Base-by-base conservation (phyloP, 2,329 filamentous ascomycete species). In the Colletotrichum sp. region DNA sequence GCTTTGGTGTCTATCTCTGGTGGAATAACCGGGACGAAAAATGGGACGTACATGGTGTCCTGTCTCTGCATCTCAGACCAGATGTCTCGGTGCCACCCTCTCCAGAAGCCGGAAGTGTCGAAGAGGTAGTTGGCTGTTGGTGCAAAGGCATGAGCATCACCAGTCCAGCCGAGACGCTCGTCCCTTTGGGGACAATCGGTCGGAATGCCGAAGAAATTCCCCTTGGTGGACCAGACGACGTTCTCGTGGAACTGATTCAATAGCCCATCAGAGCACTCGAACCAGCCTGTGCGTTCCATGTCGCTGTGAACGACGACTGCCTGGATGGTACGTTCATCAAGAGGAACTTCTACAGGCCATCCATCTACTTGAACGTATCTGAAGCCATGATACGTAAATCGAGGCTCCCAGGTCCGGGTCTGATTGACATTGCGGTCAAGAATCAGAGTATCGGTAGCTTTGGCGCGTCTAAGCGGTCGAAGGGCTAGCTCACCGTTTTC, bases 131-230 rank as follows among this genome's bases (percentile, higher is more conserved):
- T 88, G 0, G 89, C 86, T 0, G 89, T 88, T 0, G 88, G 87
- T 1, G 84, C 82, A 76, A 92, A 92, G 1, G 86, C 85, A 44
- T 87, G 87, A 18, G 85, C 82, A 77, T 90, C 88, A 15, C 90
- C 88, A 1, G 87, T 89, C 90, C 90, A 90, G 28, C 88, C 87
- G 7, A 91, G 80, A 0, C 89, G 84, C 80, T 91, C 89, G 72
- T 92, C 89, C 2, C 89, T 84, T 76, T 91, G 89, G 0, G 90
- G 90, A 77, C 89, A 91, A 78, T 93, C 91, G 0, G 90, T 92
- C 0, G 90, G 90, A 1, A 92, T 81, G 0, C 86, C 87, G 8
- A 92, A 78, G 78, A 93, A 92, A 77, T 92, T 93, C 1, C 90
- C 90, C 30, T 86, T 85, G 87, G 92, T 91, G 7, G 86, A 87